Conservation (phyloP, 2,329 filamentous ascomycete species). For the Fusarium dlaminii region DNA sequence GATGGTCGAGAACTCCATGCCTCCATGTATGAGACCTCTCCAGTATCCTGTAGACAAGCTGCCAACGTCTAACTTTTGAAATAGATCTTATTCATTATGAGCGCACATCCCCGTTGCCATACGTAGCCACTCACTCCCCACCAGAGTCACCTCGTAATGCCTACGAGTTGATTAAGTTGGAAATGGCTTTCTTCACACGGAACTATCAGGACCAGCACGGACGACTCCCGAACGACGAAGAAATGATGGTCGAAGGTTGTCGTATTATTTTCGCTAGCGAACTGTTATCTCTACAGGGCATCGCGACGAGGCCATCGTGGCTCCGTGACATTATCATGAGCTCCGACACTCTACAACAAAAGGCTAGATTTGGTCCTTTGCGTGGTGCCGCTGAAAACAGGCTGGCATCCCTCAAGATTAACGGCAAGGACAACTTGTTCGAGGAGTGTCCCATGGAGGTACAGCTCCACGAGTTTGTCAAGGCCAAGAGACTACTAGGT, state of each 20-base stretch:
- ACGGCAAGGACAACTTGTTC: constrained; percentile 66
- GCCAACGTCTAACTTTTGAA: constrained; percentile 53
- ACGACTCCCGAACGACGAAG: constrained; percentile 57
- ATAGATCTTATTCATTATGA: constrained; percentile 72
- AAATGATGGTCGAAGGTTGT: constrained; percentile 67
- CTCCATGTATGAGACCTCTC: constrained; percentile 65
- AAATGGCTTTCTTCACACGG: constrained; percentile 62
- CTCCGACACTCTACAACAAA: constrained; percentile 52
- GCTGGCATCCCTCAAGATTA: constrained; percentile 62
- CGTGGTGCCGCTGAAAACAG: constrained; percentile 58
- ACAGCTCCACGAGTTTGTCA: constrained; percentile 64
- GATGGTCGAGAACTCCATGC: constrained; percentile 73
- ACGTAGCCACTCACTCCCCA: constrained; percentile 56
- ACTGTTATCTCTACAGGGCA: constrained; percentile 52
- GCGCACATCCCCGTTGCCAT: constrained; percentile 65
- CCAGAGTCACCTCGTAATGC: constrained; percentile 62
- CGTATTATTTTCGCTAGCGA: constrained; percentile 67
- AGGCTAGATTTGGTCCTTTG: constrained; percentile 60
- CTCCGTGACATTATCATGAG: constrained; percentile 68
- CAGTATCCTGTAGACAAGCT: constrained; percentile 50
- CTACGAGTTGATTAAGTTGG: constrained; percentile 69
- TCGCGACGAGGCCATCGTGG: constrained; percentile 58
- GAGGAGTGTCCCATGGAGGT: constrained; percentile 65
- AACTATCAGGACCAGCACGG: constrained; percentile 56
- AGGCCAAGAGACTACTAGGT: constrained; percentile 61